A percentile compares a stretch with the other conserved stretches of the same genome.
phyloP scores from a whole-genome alignment of 352 stramenopile species.

The Lagenidium giganteum region DNA sequence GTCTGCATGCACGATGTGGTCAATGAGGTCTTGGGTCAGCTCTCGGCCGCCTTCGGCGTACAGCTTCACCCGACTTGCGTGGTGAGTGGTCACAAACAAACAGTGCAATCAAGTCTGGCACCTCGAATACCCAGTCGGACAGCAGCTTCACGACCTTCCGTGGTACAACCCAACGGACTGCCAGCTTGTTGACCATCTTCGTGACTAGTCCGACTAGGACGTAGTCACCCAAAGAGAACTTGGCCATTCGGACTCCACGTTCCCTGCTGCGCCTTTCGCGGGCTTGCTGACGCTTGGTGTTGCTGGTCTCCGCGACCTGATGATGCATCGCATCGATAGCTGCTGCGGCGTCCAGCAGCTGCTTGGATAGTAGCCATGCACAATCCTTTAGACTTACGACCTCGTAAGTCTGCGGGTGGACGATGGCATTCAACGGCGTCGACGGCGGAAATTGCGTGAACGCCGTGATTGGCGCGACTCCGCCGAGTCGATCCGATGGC shows the following conservation, averaged over 20 bases:
- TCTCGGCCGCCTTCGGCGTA: neutral
- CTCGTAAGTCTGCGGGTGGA: neutral
- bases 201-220: neutral
- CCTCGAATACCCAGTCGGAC: neutral
- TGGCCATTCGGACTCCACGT: constrained; percentile 1
- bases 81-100: neutral
- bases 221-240: neutral
- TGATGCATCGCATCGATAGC: constrained; percentile 7
- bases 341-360: neutral
- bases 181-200: neutral
- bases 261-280: constrained; percentile 1
- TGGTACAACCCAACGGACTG: neutral
- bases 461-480: constrained; percentile 17
- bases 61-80: neutral
- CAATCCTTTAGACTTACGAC: too few species aligned
- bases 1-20: constrained; percentile 1
- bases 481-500: constrained; percentile 12
- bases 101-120: neutral
- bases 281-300: constrained; percentile 5
- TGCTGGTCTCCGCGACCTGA: constrained; percentile 1
- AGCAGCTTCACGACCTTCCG: neutral
- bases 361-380: too few species aligned
- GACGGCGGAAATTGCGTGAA: constrained; percentile 16
- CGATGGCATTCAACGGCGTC: neutral
- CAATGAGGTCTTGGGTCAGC: neutral